These are phyloP conservation scores for Fusarium falciforme DNA, from an alignment of 2,329 filamentous ascomycete genomes.

Conservation along the genomic window DNA sequence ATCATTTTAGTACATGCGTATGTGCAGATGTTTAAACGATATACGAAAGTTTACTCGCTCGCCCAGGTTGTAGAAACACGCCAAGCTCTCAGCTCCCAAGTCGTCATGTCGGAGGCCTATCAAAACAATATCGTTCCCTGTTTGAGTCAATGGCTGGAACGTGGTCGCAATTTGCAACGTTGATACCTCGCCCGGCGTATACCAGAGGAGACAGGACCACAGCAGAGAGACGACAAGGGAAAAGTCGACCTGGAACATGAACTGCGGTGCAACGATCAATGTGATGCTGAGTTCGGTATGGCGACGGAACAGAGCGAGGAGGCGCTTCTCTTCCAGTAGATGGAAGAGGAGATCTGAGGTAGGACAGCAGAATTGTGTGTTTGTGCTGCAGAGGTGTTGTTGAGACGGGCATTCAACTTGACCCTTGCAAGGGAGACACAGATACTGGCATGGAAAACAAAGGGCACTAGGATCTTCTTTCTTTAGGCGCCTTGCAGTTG, in stretches of 20 bases:
- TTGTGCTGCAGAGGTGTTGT: slow-evolving; percentile 17
- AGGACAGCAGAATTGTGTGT: slow-evolving; percentile 30
- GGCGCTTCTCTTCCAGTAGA: slow-evolving; percentile 4
- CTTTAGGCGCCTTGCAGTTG: not conserved
- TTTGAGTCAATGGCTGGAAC: not conserved
- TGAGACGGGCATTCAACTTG: not conserved
- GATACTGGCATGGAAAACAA: not conserved
- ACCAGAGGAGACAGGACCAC: slow-evolving; percentile 7
- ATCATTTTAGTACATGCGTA: not conserved
- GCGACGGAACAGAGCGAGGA: slow-evolving; percentile 2
- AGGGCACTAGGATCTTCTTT: not conserved
- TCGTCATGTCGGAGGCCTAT: not conserved
- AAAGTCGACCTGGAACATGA: slow-evolving; percentile 30
- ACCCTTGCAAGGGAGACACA: not conserved
- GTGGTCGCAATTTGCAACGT: not conserved
- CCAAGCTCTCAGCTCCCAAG: not conserved
- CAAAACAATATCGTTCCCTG: not conserved
- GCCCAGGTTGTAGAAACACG: not conserved
- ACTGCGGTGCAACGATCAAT: slow-evolving; percentile 33
- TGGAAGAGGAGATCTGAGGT: slow-evolving; percentile 19
- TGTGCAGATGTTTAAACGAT: not conserved
- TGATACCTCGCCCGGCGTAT: slow-evolving; percentile 3
- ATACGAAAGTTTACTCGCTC: not conserved
- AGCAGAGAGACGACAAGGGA: slow-evolving; percentile 8
- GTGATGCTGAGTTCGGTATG: not conserved